Evolutionary conservation across 768 basidiomycete species (phyloP), one percentile per base, ranked within the genome.

Genomic region (Hortiboletus flavorubellus): DNA sequence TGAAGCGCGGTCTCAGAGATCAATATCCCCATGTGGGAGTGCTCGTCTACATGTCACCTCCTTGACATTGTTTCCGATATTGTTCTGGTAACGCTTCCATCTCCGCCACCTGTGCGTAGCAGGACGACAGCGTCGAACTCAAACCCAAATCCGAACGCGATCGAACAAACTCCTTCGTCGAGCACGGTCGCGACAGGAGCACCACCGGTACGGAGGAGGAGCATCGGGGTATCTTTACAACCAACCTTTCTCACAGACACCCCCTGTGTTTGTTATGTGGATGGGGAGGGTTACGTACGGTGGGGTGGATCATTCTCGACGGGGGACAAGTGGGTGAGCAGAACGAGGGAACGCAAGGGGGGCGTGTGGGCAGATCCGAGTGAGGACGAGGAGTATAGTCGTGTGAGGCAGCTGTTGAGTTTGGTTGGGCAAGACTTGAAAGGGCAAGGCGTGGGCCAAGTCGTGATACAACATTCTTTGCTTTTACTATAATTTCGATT

Each of bases 201-300:
- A 0, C 50, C 72, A 0, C 50, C 72, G 0, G 50, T 8, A 2
- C 69, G 81, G 11, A 66, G 78, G 35, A 92, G 92, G 72, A 90
- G 88, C 63, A 91, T 93, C 34, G 76, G 91, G 8, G 85, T 93
- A 49, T 89, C 87, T 30, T 68, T 91, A 37, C 79, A 84, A 42
- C 91, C 91, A 10, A 89, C 87, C 34, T 90, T 87, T 67, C n/a
- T 87, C 87, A 7, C 72, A 83, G 0, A 80, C 89, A 2, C 87
- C 89, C 8, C 87, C 86, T 38, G 84, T 83, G 37, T 80, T 44
- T 80, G 81, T 26, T 78, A 86, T 53, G 80, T 82, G 8, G 76
- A 73, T 1, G 72, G 69, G 7, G 66, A 57, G 8, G 58, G 33
- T 31, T 54, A 59, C 46, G 51, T 48, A 18, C 55, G 55, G 7